Base-by-base conservation (phyloP, 148 eudicot genomes). In the Camellia sinensis region DNA sequence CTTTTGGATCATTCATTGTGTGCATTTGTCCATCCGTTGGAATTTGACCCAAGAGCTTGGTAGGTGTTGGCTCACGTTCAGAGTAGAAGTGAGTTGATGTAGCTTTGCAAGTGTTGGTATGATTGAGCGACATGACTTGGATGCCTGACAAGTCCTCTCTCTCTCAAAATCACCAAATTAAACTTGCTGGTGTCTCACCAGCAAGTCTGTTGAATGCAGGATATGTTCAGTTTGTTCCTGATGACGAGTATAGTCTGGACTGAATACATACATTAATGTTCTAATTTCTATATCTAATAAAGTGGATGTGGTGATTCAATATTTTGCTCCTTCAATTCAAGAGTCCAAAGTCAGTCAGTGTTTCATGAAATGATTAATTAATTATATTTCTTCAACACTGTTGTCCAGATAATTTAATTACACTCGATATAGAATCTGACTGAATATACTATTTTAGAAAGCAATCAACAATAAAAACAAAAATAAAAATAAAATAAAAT, bases 11-110 rank as follows among this genome's bases (percentile, higher is more conserved):
- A 71, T 88, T 84, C 79, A 88, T 69, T 13, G 82, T 85, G 74
- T 86, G 78, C 80, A 90, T 79, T 82, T 90, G 89, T 18, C 85
- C 81, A 41, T 91, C 89, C 12, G 52, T 68, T 2, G 91, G 90
- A 45, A 88, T 88, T 76, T 79, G 61, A 67, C 91, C 91, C 17
- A 17, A 29, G 17, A 88, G 90, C 75, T 79, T 77, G 77, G 88
- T 88, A 71, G 37, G 37, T 29, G 37, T 29, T 85, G 80, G 82
- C 91, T 87, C 66, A 90, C 81, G 71, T 88, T 90, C 57, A 90
- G 60, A 12, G 50, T 74, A 14, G 71, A 29, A 29, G 37, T 67
- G 29, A 90, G 79, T 70, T 88, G 79, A 43, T 62, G 54, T 6
- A 90, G 84, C 70, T 85, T 82, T 41, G 80, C 52, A 12, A 90